Base-by-base conservation (phyloP, 1,284 basidiomycete species). In the Pholiota adiposa region DNA sequence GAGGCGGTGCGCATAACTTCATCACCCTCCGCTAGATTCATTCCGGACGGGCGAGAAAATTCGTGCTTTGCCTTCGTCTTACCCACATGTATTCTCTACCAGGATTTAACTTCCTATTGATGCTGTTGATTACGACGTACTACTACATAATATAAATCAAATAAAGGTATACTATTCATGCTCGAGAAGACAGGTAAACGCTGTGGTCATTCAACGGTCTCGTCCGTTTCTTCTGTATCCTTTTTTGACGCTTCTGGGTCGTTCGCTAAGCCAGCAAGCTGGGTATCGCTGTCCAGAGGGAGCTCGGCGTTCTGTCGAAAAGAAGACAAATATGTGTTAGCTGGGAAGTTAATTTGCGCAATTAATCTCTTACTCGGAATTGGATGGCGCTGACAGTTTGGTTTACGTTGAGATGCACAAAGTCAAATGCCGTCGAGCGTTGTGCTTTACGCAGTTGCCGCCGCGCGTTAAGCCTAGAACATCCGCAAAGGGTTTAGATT, bases 391-490 rank as follows among this genome's bases (percentile, higher is more conserved):
- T 58, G 41, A 58, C 50, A n/a, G 61, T 56, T 19, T 55, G 60
- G 12, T 44, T 58, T 23, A 66, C 44, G 29, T 59, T 60, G 44
- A 59, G 46, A 21, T 67, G 58, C 29, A 63, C 54, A 21, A 63
- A 50, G 23, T 67, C 63, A 25, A 65, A 38, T 7, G 63, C 63
- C 2, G 60, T 57, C 14, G 63, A 58, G 23, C 63, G 62, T 27
- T 46, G 44, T 1, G 62, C 63, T 38, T 55, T 60, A 27, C 65
- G 63, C 6, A 67, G 56, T 23, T 59, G 54, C 29, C 60, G 53
- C 14, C 65, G 60, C 2, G 65, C 50, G 48, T 65, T 67, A 6
- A 67, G 54, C 21, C 64, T 66, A 34, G 9, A 50, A 41, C 14
- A 54, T n/a, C 6, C 29, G 4, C 4, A 33, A 19, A 48, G 6